Evolutionary conservation across 176 grass and related monocot genomes (phyloP).

Genomic region (Musa acuminata): DNA sequence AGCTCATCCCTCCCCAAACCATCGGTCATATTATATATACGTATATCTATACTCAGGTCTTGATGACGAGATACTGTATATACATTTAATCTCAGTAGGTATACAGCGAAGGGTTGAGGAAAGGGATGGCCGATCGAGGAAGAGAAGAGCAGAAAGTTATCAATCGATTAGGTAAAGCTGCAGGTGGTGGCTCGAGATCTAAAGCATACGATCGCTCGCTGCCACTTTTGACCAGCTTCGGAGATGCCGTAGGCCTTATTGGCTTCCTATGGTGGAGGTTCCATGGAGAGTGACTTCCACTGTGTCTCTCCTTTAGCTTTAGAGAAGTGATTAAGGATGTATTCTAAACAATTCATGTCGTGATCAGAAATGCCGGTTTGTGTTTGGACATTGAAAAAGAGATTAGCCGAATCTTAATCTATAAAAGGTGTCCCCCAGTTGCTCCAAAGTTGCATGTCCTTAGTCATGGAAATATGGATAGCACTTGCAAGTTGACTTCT

Average conservation of each 20-base stretch:
- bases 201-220: not conserved
- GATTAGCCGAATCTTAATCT: not conserved
- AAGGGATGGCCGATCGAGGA: not conserved
- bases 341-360: not conserved
- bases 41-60: too few relatives aligned
- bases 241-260: not conserved
- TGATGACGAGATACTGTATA: not conserved
- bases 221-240: not conserved
- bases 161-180: not conserved
- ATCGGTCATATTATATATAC: too few relatives aligned
- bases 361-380: not conserved
- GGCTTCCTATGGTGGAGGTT: not conserved
- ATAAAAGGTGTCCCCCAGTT: too few relatives aligned
- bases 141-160: not conserved
- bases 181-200: slow-evolving; percentile 4
- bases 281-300: not conserved
- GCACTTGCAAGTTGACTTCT: too few relatives aligned
- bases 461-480: too few relatives aligned
- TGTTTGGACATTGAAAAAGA: not conserved
- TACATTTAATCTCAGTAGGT: not conserved
- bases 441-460: too few relatives aligned
- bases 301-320: not conserved
- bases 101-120: not conserved
- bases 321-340: not conserved
- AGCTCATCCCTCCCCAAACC: not conserved